Percentiles rank a stretch among this genome's conserved stretches.
These are phyloP conservation scores for Xanthoceras sorbifolium DNA, from an alignment of 345 rosid species.

Conservation along the genomic window DNA sequence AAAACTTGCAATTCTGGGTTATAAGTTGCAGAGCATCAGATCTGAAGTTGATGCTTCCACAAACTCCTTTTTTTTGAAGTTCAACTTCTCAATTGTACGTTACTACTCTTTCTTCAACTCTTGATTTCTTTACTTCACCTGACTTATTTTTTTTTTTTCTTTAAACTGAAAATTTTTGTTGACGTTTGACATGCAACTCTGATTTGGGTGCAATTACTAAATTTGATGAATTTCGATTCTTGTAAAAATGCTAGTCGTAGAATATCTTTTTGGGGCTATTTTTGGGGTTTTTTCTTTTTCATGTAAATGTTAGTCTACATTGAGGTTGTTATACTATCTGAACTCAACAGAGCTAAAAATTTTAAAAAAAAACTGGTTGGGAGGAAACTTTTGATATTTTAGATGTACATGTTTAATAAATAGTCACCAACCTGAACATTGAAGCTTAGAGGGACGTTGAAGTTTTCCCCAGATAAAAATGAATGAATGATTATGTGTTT, in stretches of 20 bases:
- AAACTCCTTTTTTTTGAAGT: not conserved
- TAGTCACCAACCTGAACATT: too few relatives aligned
- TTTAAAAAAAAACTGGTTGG: too few relatives aligned
- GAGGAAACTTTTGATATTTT: not conserved
- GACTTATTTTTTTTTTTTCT: not conserved
- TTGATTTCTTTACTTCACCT: not conserved
- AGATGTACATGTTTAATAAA: not conserved
- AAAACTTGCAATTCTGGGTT: not conserved
- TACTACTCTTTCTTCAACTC: not conserved
- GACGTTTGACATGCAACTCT: not conserved
- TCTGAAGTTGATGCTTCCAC: conserved; percentile 8
- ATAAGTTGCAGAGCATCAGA: conserved; percentile 5
- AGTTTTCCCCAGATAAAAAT: not conserved
- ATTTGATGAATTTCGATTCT: not conserved
- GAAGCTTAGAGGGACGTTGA: not conserved
- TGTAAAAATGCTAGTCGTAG: not conserved
- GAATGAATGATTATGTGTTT: not conserved
- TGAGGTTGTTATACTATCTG: not conserved
- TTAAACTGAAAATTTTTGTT: not conserved
- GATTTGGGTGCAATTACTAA: conserved; percentile 1
- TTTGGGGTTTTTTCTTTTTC: not conserved
- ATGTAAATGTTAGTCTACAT: not conserved
- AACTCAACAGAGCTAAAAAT: too few relatives aligned
- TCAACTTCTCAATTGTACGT: conserved; percentile 11
- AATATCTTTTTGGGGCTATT: not conserved